phyloP scores from a whole-genome alignment of 192 early-diverging fungal species.

The Endogone sp. region DNA sequence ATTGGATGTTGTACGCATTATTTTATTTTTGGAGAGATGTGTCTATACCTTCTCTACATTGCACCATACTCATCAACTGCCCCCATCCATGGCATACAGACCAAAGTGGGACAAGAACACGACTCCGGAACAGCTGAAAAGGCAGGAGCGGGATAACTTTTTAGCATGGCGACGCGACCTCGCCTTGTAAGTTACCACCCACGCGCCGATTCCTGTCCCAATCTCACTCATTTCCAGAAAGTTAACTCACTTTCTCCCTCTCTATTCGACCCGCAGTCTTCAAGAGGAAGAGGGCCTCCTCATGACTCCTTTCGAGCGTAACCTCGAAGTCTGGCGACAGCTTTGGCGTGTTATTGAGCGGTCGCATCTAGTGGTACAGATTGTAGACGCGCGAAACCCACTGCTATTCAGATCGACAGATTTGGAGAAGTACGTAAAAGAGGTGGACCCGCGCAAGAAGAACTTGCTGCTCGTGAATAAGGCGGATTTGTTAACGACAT shows the following conservation, averaged over 20 bases:
- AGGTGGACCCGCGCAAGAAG: constrained; percentile 82
- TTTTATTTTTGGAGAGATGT: constrained; percentile 15
- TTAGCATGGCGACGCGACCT: constrained; percentile 89
- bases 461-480: constrained; percentile 96
- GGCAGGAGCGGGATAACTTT: constrained; percentile 80
- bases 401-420: constrained; percentile 87
- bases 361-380: constrained; percentile 94
- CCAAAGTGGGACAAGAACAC: constrained; percentile 88
- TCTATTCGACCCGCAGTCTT: constrained; percentile 43
- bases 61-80: not conserved
- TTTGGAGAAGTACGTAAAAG: constrained; percentile 85
- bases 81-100: too few relatives aligned
- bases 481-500: constrained; percentile 91
- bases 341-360: constrained; percentile 98
- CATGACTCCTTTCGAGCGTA: constrained; percentile 97
- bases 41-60: not conserved
- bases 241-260: not conserved
- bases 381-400: constrained; percentile 98
- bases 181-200: constrained; percentile 51
- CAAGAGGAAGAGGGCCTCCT: constrained; percentile 92
- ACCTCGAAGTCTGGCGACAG: constrained; percentile 98
- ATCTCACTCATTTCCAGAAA: constrained; percentile 15
- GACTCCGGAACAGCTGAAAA: constrained; percentile 76
- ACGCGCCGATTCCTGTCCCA: too few relatives aligned
- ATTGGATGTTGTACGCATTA: constrained; percentile 21